Evolutionary conservation across 371 early-diverging fungal genomes (phyloP), one percentile per base, ranked within the genome.

Genomic region (Neoconidiobolus thromboides): DNA sequence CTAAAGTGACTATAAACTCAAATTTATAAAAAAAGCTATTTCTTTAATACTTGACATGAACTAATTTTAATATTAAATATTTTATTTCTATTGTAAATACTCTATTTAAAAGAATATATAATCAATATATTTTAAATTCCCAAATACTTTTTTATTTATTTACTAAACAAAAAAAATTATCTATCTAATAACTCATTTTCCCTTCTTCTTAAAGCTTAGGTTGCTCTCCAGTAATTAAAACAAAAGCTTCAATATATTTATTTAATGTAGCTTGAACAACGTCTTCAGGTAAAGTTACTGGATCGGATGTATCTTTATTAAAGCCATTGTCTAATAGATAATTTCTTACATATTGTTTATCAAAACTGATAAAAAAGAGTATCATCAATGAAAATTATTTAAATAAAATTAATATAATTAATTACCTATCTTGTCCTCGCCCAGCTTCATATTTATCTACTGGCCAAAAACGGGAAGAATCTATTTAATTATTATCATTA

Each of bases 381-480:
- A 26, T 26, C 26, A 26, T 26, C 26, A 26, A 26, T 26, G 26
- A 26, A 26, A 26, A 43, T 12, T 7, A 58, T 53, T n/a, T 55
- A 51, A 53, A 58, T 53, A 61, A n/a, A 40, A 10, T 14, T 43
- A 14, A 40, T 12, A 26, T 36, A 47, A 39, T 15, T 56, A 26
- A 48, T 48, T 63, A 83, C 81, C 83, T 92, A 44, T 91, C 85
- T 69, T 96, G 98, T 9, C 76, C 66, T 61, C 75, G 67, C 9
- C 96, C 98, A 15, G 82, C 76, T 62, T 77, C 75, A 70, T 93
- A 96, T 48, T 72, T 64, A 49, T 74, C 72, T 41, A 83, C 81
- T 10, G 91, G 91, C 98, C 98, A 97, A 79, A 95, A 97, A 15
- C 98, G 76, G 41, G 94, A 94, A 49, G 96, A 97, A 63, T 97